Evolutionary conservation across 83 land plant species (phyloP), one percentile per base, ranked within the genome.

Genomic region (Thuja plicata): DNA sequence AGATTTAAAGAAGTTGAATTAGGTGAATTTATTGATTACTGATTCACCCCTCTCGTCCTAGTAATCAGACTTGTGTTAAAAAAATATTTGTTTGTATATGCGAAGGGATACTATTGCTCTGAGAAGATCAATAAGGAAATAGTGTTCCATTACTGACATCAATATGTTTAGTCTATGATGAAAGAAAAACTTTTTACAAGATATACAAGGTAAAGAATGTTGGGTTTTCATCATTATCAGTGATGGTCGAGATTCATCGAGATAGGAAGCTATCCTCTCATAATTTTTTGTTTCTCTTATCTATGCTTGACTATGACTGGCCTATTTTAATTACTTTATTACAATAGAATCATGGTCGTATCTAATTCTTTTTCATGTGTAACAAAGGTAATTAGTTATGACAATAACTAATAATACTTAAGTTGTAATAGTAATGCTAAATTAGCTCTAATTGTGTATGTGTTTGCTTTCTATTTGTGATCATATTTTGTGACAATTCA

Each of bases 211-310:
- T 7, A 5, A 62, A 62, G 71, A 62, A 62, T 62, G 27, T 62
- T 62, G n/a, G 8, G 71, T 5, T 62, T 62, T 62, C 8, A 62
- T 30, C 27, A 62, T 7, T 62, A 62, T 8, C 27, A 7, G 7
- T 62, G 30, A 30, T 6, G 30, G 24, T 50, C 30, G 27, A 8
- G 9, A 62, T 62, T 62, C 71, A n/a, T n/a, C n/a, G n/a, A 96
- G 96, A 99, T 96, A 90, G 45, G 35, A 78, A 84, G 38, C 52
- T 41, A 54, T 9, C 66, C 37, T 46, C 62, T 46, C 45, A 12
- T 88, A 16, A 84, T 55, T 86, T 86, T 16, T 87, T 8, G 8
- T 41, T 71, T 27, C 21, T 89, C 27, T 82, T 41, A 16, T 66
- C 32, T 21, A 62, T 41, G 46, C 37, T 11, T 46, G 80, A 24